Evolutionary conservation across 768 basidiomycete species (phyloP).

Genomic region (Tulasnella sp.): DNA sequence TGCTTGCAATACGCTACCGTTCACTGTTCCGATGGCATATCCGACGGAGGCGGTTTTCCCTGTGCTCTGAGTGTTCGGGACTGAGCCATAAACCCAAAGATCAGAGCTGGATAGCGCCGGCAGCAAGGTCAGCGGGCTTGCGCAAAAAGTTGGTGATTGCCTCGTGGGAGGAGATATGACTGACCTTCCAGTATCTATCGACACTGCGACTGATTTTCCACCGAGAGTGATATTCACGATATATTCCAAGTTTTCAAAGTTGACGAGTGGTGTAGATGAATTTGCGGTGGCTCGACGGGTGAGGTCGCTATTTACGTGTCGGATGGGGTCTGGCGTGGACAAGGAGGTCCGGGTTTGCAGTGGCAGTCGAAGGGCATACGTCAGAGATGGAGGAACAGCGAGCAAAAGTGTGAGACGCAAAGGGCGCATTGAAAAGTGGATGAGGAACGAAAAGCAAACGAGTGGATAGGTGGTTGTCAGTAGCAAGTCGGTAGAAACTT

Average conservation of each 20-base stretch:
- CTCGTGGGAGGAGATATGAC: not conserved
- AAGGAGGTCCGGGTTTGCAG: too few species aligned
- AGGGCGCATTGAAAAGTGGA: too few species aligned
- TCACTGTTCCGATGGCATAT: slow-evolving; percentile 1
- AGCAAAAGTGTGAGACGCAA: too few species aligned
- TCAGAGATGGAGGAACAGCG: too few species aligned
- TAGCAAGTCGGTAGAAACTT: too few species aligned
- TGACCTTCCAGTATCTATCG: slow-evolving; percentile 11
- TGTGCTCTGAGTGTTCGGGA: not conserved
- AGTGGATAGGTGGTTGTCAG: too few species aligned
- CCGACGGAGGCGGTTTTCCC: not conserved
- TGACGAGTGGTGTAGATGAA: not conserved
- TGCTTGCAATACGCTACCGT: not conserved
- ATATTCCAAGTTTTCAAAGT: not conserved
- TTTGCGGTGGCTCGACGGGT: not conserved
- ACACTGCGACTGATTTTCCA: not conserved
- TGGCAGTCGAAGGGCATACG: too few species aligned
- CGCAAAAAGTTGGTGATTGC: not conserved
- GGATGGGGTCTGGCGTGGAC: too few species aligned
- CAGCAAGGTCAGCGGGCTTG: not conserved
- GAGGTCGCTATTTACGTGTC: too few species aligned
- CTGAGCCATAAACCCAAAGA: slow-evolving; percentile 2
- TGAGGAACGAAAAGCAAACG: too few species aligned
- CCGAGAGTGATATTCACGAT: slow-evolving; percentile 2
- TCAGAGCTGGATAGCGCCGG: not conserved